Conservation (phyloP, 1,139 yeast genomes). For the Yamadazyma diddensiae region DNA sequence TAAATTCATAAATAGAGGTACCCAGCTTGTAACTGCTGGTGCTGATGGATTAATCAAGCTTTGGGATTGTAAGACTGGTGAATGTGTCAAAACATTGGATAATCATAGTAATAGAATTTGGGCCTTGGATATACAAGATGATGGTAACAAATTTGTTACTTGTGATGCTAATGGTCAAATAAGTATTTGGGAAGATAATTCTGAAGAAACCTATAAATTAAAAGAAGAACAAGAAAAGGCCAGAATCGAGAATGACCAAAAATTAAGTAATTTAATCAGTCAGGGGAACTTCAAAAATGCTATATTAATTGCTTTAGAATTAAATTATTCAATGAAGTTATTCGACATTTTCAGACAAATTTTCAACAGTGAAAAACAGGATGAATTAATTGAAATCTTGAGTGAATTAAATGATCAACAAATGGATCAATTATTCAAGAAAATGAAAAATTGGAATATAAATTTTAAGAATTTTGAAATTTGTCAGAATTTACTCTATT, state of each 20-base stretch:
- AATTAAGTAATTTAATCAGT: slow-evolving; percentile 67
- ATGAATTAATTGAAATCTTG: slow-evolving; percentile 64
- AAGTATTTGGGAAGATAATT: slow-evolving; percentile 84
- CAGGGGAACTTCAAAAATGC: slow-evolving; percentile 85
- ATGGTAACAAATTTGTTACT: slow-evolving; percentile 68
- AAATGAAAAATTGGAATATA: slow-evolving; percentile 93
- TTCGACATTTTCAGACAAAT: slow-evolving; percentile 66
- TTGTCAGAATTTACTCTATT: slow-evolving; percentile 72
- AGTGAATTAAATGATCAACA: slow-evolving; percentile 57
- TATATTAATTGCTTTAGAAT: slow-evolving; percentile 75
- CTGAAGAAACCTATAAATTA: slow-evolving; percentile 59
- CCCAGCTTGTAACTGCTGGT: slow-evolving; percentile 78
- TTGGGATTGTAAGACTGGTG: slow-evolving; percentile 82
- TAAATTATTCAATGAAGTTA: slow-evolving; percentile 83
- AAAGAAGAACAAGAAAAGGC: slow-evolving; percentile 52
- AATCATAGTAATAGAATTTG: slow-evolving; percentile 93
- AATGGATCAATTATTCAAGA: slow-evolving; percentile 56
- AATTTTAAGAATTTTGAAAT: slow-evolving; percentile 77
- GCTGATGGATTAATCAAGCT: slow-evolving; percentile 93
- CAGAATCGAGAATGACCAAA: slow-evolving; percentile 84
- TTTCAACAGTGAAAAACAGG: slow-evolving; percentile 42
- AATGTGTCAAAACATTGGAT: slow-evolving; percentile 77
- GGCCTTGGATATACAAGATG: slow-evolving; percentile 69
- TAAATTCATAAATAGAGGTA: slow-evolving; percentile 61
- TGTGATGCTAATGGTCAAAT: slow-evolving; percentile 97